Evolutionary conservation across 1,139 yeast genomes (phyloP).

Genomic region (Pneumocystis jirovecii): DNA sequence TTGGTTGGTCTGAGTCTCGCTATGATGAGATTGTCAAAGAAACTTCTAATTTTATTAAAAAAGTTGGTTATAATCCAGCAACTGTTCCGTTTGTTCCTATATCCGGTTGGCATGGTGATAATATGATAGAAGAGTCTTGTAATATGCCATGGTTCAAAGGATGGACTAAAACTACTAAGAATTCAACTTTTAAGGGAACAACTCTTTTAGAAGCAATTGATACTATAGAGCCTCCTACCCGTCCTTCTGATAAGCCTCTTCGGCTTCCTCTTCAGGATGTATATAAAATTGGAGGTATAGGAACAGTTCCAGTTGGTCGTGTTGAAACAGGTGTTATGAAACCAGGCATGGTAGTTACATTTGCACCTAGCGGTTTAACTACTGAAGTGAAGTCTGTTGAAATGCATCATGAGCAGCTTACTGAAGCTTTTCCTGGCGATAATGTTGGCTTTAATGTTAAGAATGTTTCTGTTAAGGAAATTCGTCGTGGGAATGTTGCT

Average conservation of each 20-base stretch:
- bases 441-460: slow-evolving; percentile 89
- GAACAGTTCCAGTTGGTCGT: slow-evolving; percentile 91
- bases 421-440: slow-evolving; percentile 86
- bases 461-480: slow-evolving; percentile 87
- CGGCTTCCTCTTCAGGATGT: slow-evolving; percentile 87
- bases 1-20: slow-evolving; percentile 70
- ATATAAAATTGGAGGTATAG: slow-evolving; percentile 87
- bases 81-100: slow-evolving; percentile 82
- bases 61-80: slow-evolving; percentile 89
- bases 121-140: slow-evolving; percentile 71
- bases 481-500: slow-evolving; percentile 89
- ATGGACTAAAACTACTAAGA: slow-evolving; percentile 75
- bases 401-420: slow-evolving; percentile 84
- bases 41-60: slow-evolving; percentile 77
- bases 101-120: slow-evolving; percentile 91
- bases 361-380: slow-evolving; percentile 86
- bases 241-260: slow-evolving; percentile 83
- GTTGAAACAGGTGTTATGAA: slow-evolving; percentile 85
- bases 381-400: slow-evolving; percentile 88
- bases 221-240: slow-evolving; percentile 68
- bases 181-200: slow-evolving; percentile 58
- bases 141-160: slow-evolving; percentile 91
- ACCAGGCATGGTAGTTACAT: slow-evolving; percentile 83
- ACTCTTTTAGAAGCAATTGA: slow-evolving; percentile 79
- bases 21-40: slow-evolving; percentile 72